Base-by-base conservation (phyloP, 352 stramenopile genomes). In the Globisporangium rhizosaccharum region DNA sequence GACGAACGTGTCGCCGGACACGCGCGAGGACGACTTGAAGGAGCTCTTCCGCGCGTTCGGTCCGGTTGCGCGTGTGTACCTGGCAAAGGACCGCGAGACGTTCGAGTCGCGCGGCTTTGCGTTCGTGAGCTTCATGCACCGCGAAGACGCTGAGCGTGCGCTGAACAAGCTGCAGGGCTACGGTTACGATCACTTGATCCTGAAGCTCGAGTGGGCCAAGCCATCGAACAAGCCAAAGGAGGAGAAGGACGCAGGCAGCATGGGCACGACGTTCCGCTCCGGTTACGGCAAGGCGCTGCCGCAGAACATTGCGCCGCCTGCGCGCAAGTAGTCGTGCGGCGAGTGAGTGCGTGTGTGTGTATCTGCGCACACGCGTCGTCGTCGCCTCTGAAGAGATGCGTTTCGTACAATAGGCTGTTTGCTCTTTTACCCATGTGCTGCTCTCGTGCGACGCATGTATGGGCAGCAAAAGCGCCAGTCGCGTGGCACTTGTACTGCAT, bases 181-280 rank as follows among this genome's bases (percentile, higher is more conserved):
- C 79, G 97, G 97, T 53, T 99, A 99, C 73, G 96, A 99, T 77
- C 97, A 99, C 81, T 87, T 99, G 72, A 99, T 99, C 78, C 84
- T 99, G 59, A 99, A 99, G 86, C 84, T 99, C 57, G 97, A 99
- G 82, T 99, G 96, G 96, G 97, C 97, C 58, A 97, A 98, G 86
- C 97, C 97, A 8, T 94, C 86, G 59, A 96, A 79, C 85, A 97
- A 90, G 78, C 79, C 76, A 30, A 75, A 75, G 26, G 66, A 84
- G 26, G 65, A 79, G 59, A 79, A 79, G 56, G 78, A 96, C 55
- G 76, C 79, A 48, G 84, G 86, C 64, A 87, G 76, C 64, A 88
- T 90, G 75, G 77, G 81, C 64, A 96, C 86, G 42, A 93, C 82
- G 51, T 96, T 93, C 79, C 86, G 86, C 53, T 94, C 84, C 8